These are phyloP conservation scores for Fusarium coicis DNA, from an alignment of 2,329 filamentous ascomycete genomes.

Conservation along the genomic window DNA sequence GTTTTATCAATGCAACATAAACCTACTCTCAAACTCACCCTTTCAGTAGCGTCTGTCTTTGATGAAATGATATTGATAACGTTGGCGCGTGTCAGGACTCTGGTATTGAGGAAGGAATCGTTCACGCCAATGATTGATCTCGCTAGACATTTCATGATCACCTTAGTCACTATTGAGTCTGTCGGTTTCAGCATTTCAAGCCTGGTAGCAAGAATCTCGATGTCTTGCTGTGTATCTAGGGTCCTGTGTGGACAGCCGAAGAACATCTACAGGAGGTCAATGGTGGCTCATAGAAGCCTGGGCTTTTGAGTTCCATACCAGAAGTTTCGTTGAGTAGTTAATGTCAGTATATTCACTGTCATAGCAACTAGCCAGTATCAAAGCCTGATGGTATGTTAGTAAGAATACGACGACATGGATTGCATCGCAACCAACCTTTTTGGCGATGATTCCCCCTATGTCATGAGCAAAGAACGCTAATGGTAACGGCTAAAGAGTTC, in stretches of 20 bases:
- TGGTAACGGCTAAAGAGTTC: not conserved
- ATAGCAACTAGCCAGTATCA: not conserved
- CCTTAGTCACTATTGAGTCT: not conserved
- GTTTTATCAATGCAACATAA: too few species aligned
- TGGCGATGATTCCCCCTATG: conserved; percentile 1
- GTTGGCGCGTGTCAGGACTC: not conserved
- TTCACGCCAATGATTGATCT: not conserved
- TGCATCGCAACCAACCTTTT: not conserved
- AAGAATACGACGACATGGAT: not conserved
- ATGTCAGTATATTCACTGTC: not conserved
- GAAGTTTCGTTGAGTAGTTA: not conserved
- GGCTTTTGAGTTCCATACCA: not conserved
- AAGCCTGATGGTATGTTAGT: not conserved
- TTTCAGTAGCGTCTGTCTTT: not conserved
- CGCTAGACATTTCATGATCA: not conserved
- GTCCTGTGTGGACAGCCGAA: conserved; percentile 7
- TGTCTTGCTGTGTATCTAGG: not conserved
- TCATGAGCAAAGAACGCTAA: not conserved
- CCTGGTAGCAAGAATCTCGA: not conserved
- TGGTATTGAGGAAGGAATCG: not conserved
- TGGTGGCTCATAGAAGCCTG: accelerated
- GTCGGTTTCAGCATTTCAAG: not conserved
- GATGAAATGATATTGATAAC: not conserved
- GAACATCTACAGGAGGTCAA: not conserved
- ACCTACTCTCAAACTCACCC: not conserved